Evolutionary conservation across 306 rosid genomes (phyloP), one percentile per base, ranked within the genome.

Genomic region (Lathyrus aphaca): DNA sequence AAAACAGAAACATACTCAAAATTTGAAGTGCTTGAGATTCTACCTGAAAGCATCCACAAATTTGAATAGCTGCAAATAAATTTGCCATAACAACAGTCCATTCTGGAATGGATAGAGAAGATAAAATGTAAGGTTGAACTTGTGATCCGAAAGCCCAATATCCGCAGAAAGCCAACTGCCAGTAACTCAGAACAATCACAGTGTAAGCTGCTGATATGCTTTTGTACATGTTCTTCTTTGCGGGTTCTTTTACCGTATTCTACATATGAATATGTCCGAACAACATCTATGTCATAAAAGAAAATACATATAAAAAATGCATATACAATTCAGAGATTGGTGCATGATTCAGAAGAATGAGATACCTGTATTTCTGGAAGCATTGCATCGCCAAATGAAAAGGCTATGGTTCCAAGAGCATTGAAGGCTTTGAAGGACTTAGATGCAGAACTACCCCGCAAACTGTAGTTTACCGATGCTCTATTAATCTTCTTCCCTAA

Each of bases 371-470:
- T 85, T 76, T 90, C 93, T 61, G 91, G 91, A 80, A 90, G 96
- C 87, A 87, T 87, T 58, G 89, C 94, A 85, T 87, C 91, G 60
- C 91, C 96, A 68, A 90, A 90, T 58, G 93, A 90, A 79, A 90
- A 87, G 66, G 91, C 89, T 38, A 87, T 85, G 68, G 76, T 59
- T 12, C 93, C 93, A 3, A 87, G 91, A 49, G 96, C 91, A 77
- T 84, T 87, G 72, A 86, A 87, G 76, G 91, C 96, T 84, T 72
- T 70, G 76, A 84, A 87, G 30, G 71, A 37, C 62, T 82, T 86
- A 5, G 82, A 71, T 46, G 86, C 85, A 74, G 88, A 64, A 72
- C 85, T 86, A 62, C 90, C 90, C 44, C 79, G 86, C 72, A 82
- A 72, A 73, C 84, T 68, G 19, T 90, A 84, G 30, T 77, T 85